Base-by-base conservation (phyloP, 768 basidiomycete genomes). In the Neoboletus subvelutipes region DNA sequence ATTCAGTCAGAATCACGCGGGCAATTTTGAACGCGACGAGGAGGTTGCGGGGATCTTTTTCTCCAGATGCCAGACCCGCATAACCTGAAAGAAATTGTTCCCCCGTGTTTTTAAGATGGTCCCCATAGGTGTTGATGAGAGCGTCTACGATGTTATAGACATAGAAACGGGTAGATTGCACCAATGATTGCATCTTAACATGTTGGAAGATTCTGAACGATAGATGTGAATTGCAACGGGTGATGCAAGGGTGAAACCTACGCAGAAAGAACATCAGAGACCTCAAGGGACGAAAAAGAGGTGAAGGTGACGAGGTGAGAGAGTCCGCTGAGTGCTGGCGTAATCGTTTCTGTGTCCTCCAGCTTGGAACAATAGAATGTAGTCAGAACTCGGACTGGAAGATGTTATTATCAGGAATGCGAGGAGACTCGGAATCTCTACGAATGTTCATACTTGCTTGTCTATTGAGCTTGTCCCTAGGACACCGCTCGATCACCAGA, bases 41-140 rank as follows among this genome's bases (percentile, higher is more conserved):
- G 9, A 99, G 78, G 73, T 98, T 99, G 18, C 97, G 80, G 31
- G 97, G 97, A 69, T 99, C 97, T 66, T 98, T 98, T 75, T 99
- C 97, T 17, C 94, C 95, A 55, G 97, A 91, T 5, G 86, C 94
- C n/a, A 98, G 73, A 48, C 70, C 67, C 31, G 88, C 80, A 69
- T 98, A 99, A 24, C 84, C 83, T 8, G 77, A 73, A 24, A 98
- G 58, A 70, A 98, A 98, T 9, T 76, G 79, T 26, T 83, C 77
- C 1, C 87, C 88, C 80, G 92, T 81, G 7, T 68, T 75, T 69
- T 88, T 89, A 22, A 98, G 72, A 34, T 83, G 92, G 88, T 59
- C 20, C 36, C 10, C 55, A 34, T 65, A 53, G 8, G 59, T 47
- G 41, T 60, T 55, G 54, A 58, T 5, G 22, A 98, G 74, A 8